phyloP scores from a whole-genome alignment of 1,139 yeast genomes.

The Magnusiomyces fungicola region DNA sequence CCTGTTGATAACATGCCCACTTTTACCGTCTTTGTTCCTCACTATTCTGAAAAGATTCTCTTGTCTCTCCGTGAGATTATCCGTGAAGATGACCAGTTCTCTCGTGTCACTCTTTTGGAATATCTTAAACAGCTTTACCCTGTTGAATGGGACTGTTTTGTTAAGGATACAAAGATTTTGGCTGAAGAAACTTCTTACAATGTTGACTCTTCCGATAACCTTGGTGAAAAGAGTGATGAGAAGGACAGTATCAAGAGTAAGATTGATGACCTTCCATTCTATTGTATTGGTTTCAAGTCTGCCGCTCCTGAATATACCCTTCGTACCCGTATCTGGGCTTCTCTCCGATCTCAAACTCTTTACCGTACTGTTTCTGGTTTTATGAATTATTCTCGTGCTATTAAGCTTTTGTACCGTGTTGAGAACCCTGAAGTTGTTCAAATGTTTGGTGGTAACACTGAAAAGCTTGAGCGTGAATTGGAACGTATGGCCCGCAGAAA shows the following conservation, averaged over 20 bases:
- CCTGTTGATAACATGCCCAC: slow-evolving; percentile 99
- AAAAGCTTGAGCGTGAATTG: slow-evolving; percentile 84
- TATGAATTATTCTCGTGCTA: slow-evolving; percentile 98
- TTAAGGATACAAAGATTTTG: slow-evolving; percentile 93
- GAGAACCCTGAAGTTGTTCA: slow-evolving; percentile 98
- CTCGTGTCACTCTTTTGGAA: slow-evolving; percentile 92
- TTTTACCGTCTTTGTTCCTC: slow-evolving; percentile 95
- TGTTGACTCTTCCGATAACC: not conserved
- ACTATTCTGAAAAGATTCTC: slow-evolving; percentile 93
- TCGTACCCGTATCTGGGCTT: slow-evolving; percentile 99
- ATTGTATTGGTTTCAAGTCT: slow-evolving; percentile 98
- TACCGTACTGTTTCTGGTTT: slow-evolving; percentile 98
- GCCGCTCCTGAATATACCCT: slow-evolving; percentile 99
- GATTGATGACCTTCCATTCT: slow-evolving; percentile 96
- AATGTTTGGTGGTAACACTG: slow-evolving; percentile 98
- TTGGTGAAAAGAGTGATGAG: slow-evolving; percentile 32
- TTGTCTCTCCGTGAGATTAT: slow-evolving; percentile 93
- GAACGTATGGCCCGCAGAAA: slow-evolving; percentile 99
- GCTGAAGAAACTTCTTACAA: slow-evolving; percentile 66
- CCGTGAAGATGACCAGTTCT: slow-evolving; percentile 97
- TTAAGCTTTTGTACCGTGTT: slow-evolving; percentile 92
- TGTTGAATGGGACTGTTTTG: slow-evolving; percentile 99
- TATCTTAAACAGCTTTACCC: slow-evolving; percentile 97
- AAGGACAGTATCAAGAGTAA: slow-evolving; percentile 68
- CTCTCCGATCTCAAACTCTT: slow-evolving; percentile 94